Percentiles rank a stretch among this genome's conserved stretches.
phyloP scores from a whole-genome alignment of 371 early-diverging fungal genomes.

The Mucor lusitanicus region DNA sequence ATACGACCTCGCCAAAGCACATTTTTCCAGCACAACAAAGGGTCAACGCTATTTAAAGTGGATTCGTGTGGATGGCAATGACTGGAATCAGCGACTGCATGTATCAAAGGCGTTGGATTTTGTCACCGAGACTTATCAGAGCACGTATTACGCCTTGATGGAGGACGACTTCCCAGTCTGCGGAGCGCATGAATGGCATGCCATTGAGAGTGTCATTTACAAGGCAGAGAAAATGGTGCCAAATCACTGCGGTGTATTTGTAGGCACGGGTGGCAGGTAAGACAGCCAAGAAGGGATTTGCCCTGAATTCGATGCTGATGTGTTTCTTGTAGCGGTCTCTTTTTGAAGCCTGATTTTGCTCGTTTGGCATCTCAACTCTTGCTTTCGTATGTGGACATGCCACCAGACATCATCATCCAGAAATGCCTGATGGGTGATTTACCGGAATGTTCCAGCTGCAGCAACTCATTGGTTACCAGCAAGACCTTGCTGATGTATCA shows the following conservation, averaged over 20 bases:
- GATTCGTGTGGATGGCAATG: conserved; percentile 53
- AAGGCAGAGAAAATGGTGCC: conserved; percentile 34
- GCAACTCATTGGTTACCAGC: conserved; percentile 40
- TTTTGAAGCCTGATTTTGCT: conserved; percentile 43
- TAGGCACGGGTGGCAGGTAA: conserved; percentile 48
- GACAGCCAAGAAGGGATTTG: neutral
- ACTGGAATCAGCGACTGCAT: conserved; percentile 58
- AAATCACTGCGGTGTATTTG: conserved; percentile 52
- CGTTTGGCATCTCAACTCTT: conserved; percentile 35
- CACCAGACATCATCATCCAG: conserved; percentile 51
- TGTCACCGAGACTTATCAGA: conserved; percentile 24
- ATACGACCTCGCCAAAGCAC: conserved; percentile 44
- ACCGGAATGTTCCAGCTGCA: conserved; percentile 33
- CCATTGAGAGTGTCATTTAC: conserved; percentile 41
- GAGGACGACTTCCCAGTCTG: conserved; percentile 58
- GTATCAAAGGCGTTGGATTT: conserved; percentile 52
- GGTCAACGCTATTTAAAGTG: conserved; percentile 58
- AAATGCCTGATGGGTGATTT: conserved; percentile 47
- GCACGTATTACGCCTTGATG: conserved; percentile 42
- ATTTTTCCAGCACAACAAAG: conserved; percentile 43
- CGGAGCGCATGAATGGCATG: conserved; percentile 38
- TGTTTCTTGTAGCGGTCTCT: conserved; percentile 25
- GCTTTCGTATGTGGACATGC: conserved; percentile 20
- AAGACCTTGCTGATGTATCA: conserved; percentile 45
- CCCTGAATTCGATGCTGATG: neutral